Conservation (phyloP, 164 flowering plant species). For the Nymphaea colorata region DNA sequence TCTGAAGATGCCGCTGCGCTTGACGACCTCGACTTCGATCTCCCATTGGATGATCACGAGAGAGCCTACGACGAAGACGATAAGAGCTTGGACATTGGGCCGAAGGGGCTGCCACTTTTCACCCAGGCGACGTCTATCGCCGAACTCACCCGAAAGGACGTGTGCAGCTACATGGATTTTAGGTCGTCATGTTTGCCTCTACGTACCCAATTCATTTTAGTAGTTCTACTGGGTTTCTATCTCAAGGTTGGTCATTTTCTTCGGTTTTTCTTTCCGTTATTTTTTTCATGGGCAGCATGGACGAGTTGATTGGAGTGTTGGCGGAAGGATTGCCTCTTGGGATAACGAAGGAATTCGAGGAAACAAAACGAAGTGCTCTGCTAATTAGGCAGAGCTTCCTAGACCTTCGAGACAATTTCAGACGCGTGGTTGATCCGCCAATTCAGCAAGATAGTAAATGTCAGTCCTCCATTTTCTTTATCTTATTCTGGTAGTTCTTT, state of each 20-base stretch:
- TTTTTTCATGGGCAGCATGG: conserved; percentile 8
- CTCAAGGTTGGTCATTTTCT: not conserved
- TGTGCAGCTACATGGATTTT: conserved; percentile 54
- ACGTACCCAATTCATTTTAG: too few relatives aligned
- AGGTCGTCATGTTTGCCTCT: conserved; percentile 18
- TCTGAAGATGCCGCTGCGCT: conserved; percentile 12
- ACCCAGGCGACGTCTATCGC: conserved; percentile 45
- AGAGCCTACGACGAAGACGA: conserved; percentile 27
- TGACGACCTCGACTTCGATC: conserved; percentile 10
- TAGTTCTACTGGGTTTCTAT: not conserved
- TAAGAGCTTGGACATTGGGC: conserved; percentile 57
- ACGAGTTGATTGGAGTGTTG: conserved; percentile 30
- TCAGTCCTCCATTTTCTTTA: conserved; percentile 5
- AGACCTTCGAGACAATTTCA: conserved; percentile 69
- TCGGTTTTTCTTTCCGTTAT: not conserved
- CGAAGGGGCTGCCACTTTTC: conserved; percentile 64
- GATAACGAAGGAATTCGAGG: conserved; percentile 59
- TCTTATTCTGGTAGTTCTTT: not conserved
- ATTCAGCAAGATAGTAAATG: conserved; percentile 25
- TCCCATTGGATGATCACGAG: conserved; percentile 18
- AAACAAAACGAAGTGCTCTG: conserved; percentile 40
- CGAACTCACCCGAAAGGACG: conserved; percentile 41
- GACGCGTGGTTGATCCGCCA: conserved; percentile 72
- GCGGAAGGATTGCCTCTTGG: conserved; percentile 60
- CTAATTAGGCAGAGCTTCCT: conserved; percentile 59